phyloP scores from a whole-genome alignment of 148 eudicot genomes.

The Pharnaceum exiguum region DNA sequence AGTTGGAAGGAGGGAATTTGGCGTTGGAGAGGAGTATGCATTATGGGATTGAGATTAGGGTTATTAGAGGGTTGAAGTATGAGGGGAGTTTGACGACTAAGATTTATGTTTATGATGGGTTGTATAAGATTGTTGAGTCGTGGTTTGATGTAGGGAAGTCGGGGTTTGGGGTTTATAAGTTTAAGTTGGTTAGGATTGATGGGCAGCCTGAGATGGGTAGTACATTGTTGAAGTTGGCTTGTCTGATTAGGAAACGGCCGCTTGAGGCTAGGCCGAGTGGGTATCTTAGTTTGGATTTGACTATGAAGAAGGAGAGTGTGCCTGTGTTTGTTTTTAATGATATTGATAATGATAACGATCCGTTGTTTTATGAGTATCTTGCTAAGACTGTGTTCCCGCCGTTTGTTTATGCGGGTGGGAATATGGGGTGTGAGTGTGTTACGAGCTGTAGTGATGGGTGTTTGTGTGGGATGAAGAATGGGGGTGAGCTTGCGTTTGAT shows the following conservation, averaged over 20 bases:
- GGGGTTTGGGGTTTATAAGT: conserved; percentile 93
- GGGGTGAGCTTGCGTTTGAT: conserved; percentile 83
- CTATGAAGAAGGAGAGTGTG: conserved; percentile 52
- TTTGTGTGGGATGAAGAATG: conserved; percentile 65
- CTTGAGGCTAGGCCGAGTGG: conserved; percentile 59
- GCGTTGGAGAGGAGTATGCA: conserved; percentile 84
- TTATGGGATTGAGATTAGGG: conserved; percentile 88
- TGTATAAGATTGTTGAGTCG: conserved; percentile 56
- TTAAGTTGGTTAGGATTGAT: conserved; percentile 56
- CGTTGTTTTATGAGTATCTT: conserved; percentile 66
- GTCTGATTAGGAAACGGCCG: conserved; percentile 43
- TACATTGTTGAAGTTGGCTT: conserved; percentile 49
- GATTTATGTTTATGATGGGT: conserved; percentile 91
- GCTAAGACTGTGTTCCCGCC: conserved; percentile 57
- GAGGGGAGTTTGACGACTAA: conserved; percentile 59
- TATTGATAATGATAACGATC: conserved; percentile 57
- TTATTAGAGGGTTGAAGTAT: conserved; percentile 69
- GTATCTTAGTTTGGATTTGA: conserved; percentile 67
- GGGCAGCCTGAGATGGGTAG: conserved; percentile 93
- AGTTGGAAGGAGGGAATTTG: conserved; percentile 72
- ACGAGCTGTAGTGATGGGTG: conserved; percentile 57
- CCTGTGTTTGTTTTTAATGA: conserved; percentile 75
- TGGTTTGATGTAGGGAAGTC: conserved; percentile 92
- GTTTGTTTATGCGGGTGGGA: conserved; percentile 38
- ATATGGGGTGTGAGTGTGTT: conserved; percentile 63